Evolutionary conservation across 345 rosid genomes (phyloP).

Genomic region (Eucalyptus urophylla): DNA sequence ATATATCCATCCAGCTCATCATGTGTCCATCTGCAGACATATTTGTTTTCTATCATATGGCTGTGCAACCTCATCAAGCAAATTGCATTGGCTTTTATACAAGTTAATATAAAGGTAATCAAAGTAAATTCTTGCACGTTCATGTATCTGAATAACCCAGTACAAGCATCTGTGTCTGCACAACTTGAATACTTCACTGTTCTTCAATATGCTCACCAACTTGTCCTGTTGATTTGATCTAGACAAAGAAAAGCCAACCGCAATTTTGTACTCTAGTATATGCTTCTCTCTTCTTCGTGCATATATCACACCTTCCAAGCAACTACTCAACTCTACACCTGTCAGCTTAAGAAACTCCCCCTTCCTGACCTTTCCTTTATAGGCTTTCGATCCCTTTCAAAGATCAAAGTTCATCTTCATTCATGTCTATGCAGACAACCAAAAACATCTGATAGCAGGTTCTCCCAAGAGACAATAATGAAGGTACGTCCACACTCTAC

Average conservation of each 20-base stretch:
- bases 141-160: slow-evolving; percentile 9
- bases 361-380: neutral
- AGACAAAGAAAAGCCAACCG: slow-evolving; percentile 65
- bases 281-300: slow-evolving; percentile 37
- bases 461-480: slow-evolving; percentile 34
- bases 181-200: neutral
- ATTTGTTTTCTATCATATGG: neutral
- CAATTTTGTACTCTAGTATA: slow-evolving; percentile 59
- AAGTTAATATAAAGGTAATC: neutral
- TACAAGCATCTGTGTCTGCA: slow-evolving; percentile 11
- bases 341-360: neutral
- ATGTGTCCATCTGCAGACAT: neutral
- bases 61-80: neutral
- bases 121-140: neutral
- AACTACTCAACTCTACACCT: slow-evolving; percentile 6
- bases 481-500: slow-evolving; percentile 35
- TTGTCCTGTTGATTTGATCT: slow-evolving; percentile 43
- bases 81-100: neutral
- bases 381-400: neutral
- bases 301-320: slow-evolving; percentile 26
- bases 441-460: slow-evolving; percentile 12
- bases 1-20: neutral
- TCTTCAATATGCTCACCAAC: neutral
- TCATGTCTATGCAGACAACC: slow-evolving; percentile 14
- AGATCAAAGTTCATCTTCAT: slow-evolving; percentile 3